Percentiles rank a stretch among this genome's conserved stretches.
Conservation (phyloP, 164 flowering plant species). For the Umbellularia californica region DNA sequence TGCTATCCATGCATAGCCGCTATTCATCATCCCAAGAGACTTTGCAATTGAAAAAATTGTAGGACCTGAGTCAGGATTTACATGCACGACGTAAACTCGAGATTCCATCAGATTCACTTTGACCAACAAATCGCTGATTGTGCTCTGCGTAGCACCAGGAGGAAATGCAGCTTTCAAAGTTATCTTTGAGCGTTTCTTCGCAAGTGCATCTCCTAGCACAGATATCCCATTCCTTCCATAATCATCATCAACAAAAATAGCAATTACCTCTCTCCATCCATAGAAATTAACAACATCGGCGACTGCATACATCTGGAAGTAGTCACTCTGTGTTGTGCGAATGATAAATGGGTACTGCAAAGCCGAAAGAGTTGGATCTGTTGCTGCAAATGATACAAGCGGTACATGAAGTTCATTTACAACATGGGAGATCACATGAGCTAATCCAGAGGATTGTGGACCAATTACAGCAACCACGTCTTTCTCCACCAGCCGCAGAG, state of each 20-base stretch:
- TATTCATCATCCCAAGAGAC: constrained; percentile 53
- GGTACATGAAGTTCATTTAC: constrained; percentile 78
- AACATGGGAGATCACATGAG: constrained; percentile 72
- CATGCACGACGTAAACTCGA: constrained; percentile 77
- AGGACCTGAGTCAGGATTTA: constrained; percentile 76
- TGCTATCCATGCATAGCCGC: constrained; percentile 83
- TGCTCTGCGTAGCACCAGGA: constrained; percentile 43
- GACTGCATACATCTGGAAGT: constrained; percentile 74
- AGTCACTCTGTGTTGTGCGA: constrained; percentile 73
- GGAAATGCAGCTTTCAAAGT: constrained; percentile 65
- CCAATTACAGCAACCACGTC: constrained; percentile 75
- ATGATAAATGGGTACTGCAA: constrained; percentile 72
- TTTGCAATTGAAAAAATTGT: constrained; percentile 59
- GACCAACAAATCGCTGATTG: constrained; percentile 45
- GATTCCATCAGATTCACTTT: constrained; percentile 74
- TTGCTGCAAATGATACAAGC: constrained; percentile 78
- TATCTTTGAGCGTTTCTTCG: constrained; percentile 63
- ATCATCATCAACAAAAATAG: constrained; percentile 85
- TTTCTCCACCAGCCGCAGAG: constrained; percentile 66
- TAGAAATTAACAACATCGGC: constrained; percentile 57
- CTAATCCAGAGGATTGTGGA: constrained; percentile 86
- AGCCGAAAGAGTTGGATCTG: constrained; percentile 81
- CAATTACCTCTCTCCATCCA: constrained; percentile 81
- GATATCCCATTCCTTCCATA: constrained; percentile 79
- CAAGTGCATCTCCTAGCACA: constrained; percentile 69